Evolutionary conservation across 1,284 basidiomycete genomes (phyloP).

Genomic region (Austroboletus rostrupii): DNA sequence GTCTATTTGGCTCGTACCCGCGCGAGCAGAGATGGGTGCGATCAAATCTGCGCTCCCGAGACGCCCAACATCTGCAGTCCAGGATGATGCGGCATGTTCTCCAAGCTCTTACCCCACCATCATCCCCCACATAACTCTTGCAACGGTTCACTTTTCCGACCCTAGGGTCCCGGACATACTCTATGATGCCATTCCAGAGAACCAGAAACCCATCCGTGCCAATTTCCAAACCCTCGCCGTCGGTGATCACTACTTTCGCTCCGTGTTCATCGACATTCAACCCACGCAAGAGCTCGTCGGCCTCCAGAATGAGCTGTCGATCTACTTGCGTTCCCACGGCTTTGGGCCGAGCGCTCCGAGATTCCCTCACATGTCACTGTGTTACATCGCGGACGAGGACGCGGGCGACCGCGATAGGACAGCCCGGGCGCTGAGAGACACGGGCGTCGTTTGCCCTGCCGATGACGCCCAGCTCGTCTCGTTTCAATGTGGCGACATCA

Average conservation of each 20-base stretch:
- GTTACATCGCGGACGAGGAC: slow-evolving; percentile 64
- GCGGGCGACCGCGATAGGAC: slow-evolving; percentile 34
- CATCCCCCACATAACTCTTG: slow-evolving; percentile 68
- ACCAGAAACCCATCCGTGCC: slow-evolving; percentile 25
- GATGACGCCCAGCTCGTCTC: slow-evolving; percentile 26
- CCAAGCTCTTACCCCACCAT: slow-evolving; percentile 51
- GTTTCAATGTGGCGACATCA: slow-evolving; percentile 32
- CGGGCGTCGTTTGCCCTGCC: slow-evolving; percentile 30
- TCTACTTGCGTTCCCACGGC: slow-evolving; percentile 30
- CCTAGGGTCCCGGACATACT: slow-evolving; percentile 29
- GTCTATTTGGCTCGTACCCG: slow-evolving; percentile 64
- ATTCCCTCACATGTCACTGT: slow-evolving; percentile 68
- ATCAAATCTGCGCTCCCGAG: slow-evolving; percentile 46
- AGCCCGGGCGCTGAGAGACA: slow-evolving; percentile 35
- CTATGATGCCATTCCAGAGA: slow-evolving; percentile 37
- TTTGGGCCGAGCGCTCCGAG: slow-evolving; percentile 45
- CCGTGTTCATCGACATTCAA: slow-evolving; percentile 55
- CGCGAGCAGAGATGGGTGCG: slow-evolving; percentile 33
- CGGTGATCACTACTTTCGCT: slow-evolving; percentile 63
- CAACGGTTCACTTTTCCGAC: slow-evolving; percentile 37
- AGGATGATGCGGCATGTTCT: slow-evolving; percentile 7
- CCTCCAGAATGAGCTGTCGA: slow-evolving; percentile 49
- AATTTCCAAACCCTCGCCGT: slow-evolving; percentile 53
- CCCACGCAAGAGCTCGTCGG: slow-evolving; percentile 41
- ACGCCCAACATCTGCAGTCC: slow-evolving; percentile 11